Conservation (phyloP, 2,329 filamentous ascomycete species). For the Penicillium rolfsii region DNA sequence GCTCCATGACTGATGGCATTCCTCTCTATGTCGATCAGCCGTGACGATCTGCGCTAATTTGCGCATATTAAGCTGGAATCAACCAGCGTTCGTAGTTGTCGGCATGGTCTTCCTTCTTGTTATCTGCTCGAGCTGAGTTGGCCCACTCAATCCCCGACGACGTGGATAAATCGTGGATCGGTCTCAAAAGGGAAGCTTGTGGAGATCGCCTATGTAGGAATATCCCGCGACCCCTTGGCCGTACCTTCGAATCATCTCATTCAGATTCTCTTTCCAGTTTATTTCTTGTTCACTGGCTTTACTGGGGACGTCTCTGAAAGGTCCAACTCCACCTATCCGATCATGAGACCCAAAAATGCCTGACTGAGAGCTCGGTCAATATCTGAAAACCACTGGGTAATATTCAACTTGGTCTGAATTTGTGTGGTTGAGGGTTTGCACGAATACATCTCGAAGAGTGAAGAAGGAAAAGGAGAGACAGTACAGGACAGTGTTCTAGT, state of each 20-base stretch:
- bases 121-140: neutral
- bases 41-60: conserved; percentile 31
- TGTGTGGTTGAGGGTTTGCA: neutral
- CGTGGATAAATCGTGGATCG: neutral
- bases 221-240: neutral
- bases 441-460: neutral
- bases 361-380: neutral
- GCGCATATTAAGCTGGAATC: conserved; percentile 30
- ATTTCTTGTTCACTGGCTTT: neutral
- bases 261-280: neutral
- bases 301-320: neutral
- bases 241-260: neutral
- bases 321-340: neutral
- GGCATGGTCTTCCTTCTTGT: neutral
- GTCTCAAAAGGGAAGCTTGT: neutral
- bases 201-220: neutral
- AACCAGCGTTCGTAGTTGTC: neutral
- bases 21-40: conserved; percentile 17
- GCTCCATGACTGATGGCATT: conserved; percentile 13
- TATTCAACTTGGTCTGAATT: neutral
- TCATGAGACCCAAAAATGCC: neutral
- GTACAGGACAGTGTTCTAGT: too few relatives aligned
- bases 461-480: too few relatives aligned
- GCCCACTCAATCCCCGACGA: neutral
- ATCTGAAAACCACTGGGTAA: neutral